Percentiles rank a stretch among this genome's conserved stretches.
phyloP scores from a whole-genome alignment of 2,329 filamentous ascomycete genomes.

The Cladosporium oxysporum region DNA sequence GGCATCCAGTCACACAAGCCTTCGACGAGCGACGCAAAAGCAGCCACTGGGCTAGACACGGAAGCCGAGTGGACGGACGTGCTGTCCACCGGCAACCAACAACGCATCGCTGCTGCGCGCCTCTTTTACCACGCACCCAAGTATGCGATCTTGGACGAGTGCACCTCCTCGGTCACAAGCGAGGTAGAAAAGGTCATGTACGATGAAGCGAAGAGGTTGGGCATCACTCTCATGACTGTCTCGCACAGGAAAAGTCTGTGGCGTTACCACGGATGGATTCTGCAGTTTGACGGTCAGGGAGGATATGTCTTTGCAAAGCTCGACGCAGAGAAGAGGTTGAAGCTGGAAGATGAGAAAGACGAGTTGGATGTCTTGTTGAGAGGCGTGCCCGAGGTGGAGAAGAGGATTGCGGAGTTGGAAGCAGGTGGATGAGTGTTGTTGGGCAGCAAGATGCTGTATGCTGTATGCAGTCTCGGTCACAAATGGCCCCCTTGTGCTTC shows the following conservation, averaged over 20 bases:
- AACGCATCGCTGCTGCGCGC: conserved; percentile 93
- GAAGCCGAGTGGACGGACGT: conserved; percentile 97
- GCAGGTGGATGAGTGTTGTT: conserved; percentile 29
- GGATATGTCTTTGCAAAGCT: conserved; percentile 85
- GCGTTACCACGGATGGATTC: conserved; percentile 92
- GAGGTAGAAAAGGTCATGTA: conserved; percentile 97
- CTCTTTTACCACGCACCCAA: conserved; percentile 90
- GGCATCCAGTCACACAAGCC: conserved; percentile 58
- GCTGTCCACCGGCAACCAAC: conserved; percentile 87
- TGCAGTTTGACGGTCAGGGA: conserved; percentile 96
- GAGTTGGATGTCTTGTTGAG: conserved; percentile 84
- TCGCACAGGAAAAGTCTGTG: conserved; percentile 87
- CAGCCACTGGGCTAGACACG: conserved; percentile 71
- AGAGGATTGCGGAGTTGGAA: conserved; percentile 74
- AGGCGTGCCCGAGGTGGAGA: conserved; percentile 84
- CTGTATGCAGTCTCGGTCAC: neutral
- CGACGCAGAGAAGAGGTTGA: conserved; percentile 81
- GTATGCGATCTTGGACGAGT: conserved; percentile 96
- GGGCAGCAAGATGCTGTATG: neutral
- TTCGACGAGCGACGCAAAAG: conserved; percentile 22
- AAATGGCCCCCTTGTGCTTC: neutral
- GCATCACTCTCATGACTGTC: conserved; percentile 96
- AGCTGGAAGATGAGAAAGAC: conserved; percentile 94
- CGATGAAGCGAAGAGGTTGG: conserved; percentile 86
- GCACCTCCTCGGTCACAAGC: conserved; percentile 90